phyloP scores from a whole-genome alignment of 2,329 filamentous ascomycete genomes.

The Alternaria ethzedia region DNA sequence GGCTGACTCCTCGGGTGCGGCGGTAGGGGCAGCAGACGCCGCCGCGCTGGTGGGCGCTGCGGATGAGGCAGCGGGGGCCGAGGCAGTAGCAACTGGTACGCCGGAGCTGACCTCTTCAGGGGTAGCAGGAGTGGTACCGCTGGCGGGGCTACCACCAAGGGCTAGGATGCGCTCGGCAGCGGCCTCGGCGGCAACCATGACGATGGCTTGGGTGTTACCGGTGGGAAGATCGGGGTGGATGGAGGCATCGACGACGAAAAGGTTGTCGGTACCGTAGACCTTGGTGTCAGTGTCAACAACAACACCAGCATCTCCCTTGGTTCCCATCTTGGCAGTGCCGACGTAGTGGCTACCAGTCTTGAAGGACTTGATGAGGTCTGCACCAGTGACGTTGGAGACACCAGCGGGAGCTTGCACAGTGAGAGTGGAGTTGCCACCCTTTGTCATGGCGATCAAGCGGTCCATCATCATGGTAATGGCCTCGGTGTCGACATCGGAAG shows the following conservation, averaged over 20 bases:
- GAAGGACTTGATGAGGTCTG: conserved; percentile 42
- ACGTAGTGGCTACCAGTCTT: conserved; percentile 50
- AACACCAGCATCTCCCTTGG: conserved; percentile 49
- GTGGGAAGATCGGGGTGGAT: conserved; percentile 71
- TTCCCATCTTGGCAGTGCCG: conserved; percentile 62
- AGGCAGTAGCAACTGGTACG: not conserved
- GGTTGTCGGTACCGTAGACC: conserved; percentile 53
- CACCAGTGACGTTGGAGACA: conserved; percentile 49
- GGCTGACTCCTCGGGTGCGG: conserved; percentile 11
- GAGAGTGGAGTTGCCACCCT: conserved; percentile 36
- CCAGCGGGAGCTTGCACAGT: conserved; percentile 44
- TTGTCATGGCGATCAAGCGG: conserved; percentile 50
- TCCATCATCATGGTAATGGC: conserved; percentile 55
- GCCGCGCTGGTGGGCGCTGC: not conserved
- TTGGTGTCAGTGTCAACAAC: conserved; percentile 50
- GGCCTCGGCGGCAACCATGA: conserved; percentile 69
- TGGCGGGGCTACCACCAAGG: conserved; percentile 35
- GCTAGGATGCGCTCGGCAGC: conserved; percentile 62
- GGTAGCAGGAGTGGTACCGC: conserved; percentile 1
- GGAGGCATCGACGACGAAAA: conserved; percentile 55
- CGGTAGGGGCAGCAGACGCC: conserved; percentile 6
- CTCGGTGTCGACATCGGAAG: conserved; percentile 52
- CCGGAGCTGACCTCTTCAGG: conserved; percentile 10
- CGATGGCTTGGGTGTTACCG: conserved; percentile 70
- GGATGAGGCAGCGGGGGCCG: not conserved